These are phyloP conservation scores for Eutrema heterophyllum DNA, from an alignment of 345 rosid genomes.

Conservation along the genomic window DNA sequence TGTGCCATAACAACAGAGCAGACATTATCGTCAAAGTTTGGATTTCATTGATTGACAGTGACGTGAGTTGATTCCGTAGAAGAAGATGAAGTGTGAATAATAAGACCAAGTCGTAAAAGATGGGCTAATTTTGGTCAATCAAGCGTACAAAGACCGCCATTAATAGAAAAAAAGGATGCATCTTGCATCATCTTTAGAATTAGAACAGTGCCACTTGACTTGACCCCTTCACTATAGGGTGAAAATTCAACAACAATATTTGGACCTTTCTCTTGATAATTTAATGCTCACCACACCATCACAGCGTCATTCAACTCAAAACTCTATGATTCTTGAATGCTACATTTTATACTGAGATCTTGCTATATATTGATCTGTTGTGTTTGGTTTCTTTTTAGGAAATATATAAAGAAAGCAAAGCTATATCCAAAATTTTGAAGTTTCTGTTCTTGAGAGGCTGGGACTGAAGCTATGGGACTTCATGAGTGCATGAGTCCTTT, in stretches of 20 bases:
- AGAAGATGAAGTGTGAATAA: conserved; percentile 5
- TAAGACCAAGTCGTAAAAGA: neutral
- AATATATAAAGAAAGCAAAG: neutral
- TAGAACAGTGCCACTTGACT: conserved; percentile 9
- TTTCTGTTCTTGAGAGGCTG: neutral
- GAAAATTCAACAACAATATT: neutral
- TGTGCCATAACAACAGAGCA: neutral
- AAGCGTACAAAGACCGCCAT: conserved; percentile 10
- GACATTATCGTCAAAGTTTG: conserved; percentile 13
- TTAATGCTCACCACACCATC: neutral
- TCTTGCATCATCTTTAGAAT: conserved; percentile 2
- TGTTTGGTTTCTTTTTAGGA: neutral
- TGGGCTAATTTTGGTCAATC: neutral
- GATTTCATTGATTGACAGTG: neutral
- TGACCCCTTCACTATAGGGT: conserved; percentile 1
- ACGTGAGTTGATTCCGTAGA: neutral
- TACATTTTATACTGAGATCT: neutral
- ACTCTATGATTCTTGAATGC: neutral
- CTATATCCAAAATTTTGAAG: neutral
- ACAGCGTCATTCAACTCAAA: neutral
- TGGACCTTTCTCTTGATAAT: conserved; percentile 10
- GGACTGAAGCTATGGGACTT: conserved; percentile 7
- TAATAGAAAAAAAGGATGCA: neutral
- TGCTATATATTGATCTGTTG: neutral
- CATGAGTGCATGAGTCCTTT: neutral